phyloP scores from a whole-genome alignment of 2,329 filamentous ascomycete species.

The Trichoderma gracile region DNA sequence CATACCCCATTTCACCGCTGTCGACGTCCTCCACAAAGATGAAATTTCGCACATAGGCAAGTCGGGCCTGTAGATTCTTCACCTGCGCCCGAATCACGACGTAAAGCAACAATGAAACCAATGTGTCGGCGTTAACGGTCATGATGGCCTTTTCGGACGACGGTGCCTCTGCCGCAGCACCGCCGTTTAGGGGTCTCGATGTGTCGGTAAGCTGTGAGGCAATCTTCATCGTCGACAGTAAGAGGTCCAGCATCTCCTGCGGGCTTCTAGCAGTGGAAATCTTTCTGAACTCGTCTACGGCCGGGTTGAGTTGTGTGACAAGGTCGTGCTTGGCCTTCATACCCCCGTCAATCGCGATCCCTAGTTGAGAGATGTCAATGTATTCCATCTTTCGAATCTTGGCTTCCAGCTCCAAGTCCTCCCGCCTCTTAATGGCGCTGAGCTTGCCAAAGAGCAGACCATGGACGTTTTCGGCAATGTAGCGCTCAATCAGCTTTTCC shows the following conservation, averaged over 20 bases:
- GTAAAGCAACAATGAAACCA: constrained; percentile 87
- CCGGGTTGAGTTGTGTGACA: constrained; percentile 71
- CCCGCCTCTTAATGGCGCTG: constrained; percentile 72
- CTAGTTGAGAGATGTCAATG: constrained; percentile 92
- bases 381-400: constrained; percentile 92
- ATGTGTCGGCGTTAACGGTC: constrained; percentile 78
- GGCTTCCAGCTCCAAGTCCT: constrained; percentile 84
- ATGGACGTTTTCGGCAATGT: constrained; percentile 91
- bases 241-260: constrained; percentile 82
- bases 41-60: constrained; percentile 96
- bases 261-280: constrained; percentile 76
- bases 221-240: constrained; percentile 79
- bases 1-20: constrained; percentile 93
- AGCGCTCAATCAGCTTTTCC: constrained; percentile 91
- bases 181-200: constrained; percentile 42
- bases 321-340: constrained; percentile 78
- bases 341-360: constrained; percentile 80
- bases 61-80: constrained; percentile 79
- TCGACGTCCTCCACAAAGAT: constrained; percentile 98
- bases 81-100: constrained; percentile 91
- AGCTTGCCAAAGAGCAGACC: constrained; percentile 84
- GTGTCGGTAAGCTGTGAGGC: constrained; percentile 68
- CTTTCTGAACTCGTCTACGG: constrained; percentile 86
- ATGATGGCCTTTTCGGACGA: constrained; percentile 56
- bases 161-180: constrained; percentile 34